phyloP scores from a whole-genome alignment of 768 basidiomycete species.

The Megacollybia marginata region DNA sequence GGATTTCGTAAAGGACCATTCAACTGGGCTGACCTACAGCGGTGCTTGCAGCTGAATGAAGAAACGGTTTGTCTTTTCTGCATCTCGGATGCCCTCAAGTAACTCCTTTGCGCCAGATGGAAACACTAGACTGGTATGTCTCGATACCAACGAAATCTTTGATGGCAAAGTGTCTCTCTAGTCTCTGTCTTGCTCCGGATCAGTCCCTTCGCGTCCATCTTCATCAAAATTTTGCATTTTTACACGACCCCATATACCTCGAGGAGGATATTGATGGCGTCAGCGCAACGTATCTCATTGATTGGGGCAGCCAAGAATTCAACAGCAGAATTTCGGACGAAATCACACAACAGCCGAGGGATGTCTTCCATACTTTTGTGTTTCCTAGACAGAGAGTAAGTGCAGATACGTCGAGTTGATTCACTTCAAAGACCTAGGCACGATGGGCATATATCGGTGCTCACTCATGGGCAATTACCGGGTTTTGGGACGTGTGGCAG shows the following conservation, averaged over 20 bases:
- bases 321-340: constrained; percentile 23
- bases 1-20: not conserved
- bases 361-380: constrained; percentile 43
- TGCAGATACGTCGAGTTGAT: not conserved
- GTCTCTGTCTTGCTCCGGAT: constrained; percentile 27
- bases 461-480: not conserved
- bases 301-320: constrained; percentile 37
- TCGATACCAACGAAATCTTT: not conserved
- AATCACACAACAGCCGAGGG: constrained; percentile 8
- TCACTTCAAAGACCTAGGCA: not conserved
- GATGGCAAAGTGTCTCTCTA: constrained; percentile 10
- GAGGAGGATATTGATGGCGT: constrained; percentile 29
- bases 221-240: constrained; percentile 32
- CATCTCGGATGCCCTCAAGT: not conserved
- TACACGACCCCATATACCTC: constrained; percentile 49
- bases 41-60: constrained; percentile 7
- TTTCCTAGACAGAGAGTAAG: constrained; percentile 10
- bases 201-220: constrained; percentile 38
- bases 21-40: not conserved
- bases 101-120: constrained; percentile 2
- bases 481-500: not conserved
- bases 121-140: constrained; percentile 15
- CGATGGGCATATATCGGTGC: not conserved
- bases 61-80: constrained; percentile 26
- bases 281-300: constrained; percentile 35